Conservation (phyloP, 345 rosid genomes). For the Salix viminalis region DNA sequence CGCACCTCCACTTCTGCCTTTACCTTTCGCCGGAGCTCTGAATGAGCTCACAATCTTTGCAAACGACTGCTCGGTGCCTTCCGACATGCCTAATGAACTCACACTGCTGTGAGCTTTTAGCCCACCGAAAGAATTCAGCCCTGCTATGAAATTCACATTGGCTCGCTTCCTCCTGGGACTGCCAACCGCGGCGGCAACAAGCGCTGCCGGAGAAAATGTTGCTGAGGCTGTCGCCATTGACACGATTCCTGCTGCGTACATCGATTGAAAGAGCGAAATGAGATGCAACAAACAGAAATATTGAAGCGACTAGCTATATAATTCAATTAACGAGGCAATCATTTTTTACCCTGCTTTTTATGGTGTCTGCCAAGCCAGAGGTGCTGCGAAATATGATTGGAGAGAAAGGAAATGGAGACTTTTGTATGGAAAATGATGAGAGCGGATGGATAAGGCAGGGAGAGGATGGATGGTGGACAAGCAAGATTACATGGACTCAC, state of each 20-base stretch:
- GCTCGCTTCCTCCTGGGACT: conserved; percentile 21
- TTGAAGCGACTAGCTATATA: neutral
- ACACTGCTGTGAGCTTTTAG: conserved; percentile 43
- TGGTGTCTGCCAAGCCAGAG: neutral
- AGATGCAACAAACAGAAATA: neutral
- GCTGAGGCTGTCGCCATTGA: conserved; percentile 39
- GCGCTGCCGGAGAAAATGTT: conserved; percentile 16
- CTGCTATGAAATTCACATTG: conserved; percentile 30
- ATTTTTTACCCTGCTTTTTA: neutral
- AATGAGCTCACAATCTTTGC: conserved; percentile 32
- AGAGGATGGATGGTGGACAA: conserved; percentile 2
- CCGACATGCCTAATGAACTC: conserved; percentile 36
- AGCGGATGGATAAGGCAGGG: conserved; percentile 5
- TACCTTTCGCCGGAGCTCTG: conserved; percentile 17
- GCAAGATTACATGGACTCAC: neutral
- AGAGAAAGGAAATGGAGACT: neutral
- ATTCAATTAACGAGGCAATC: neutral
- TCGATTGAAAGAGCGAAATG: neutral
- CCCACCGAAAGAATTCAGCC: conserved; percentile 38
- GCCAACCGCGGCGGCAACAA: conserved; percentile 17
- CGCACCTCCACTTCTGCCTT: conserved; percentile 34
- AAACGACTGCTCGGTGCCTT: conserved; percentile 36
- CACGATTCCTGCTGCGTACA: neutral
- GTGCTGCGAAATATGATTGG: neutral
- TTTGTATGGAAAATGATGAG: neutral